These are phyloP conservation scores for Mycena alexandri DNA, from an alignment of 768 basidiomycete species.

Conservation along the genomic window DNA sequence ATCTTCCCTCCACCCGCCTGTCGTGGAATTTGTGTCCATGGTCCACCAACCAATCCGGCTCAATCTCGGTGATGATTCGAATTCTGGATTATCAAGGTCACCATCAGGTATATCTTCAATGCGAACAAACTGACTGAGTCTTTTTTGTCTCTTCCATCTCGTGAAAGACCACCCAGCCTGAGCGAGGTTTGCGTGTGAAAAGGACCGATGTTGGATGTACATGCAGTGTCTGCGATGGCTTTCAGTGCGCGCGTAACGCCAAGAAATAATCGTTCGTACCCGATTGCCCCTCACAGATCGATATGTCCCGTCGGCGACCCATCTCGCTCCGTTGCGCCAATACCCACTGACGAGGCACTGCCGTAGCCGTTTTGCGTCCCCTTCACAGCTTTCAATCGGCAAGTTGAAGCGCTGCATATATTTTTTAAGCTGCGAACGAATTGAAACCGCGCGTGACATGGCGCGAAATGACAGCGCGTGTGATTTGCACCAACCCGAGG, in stretches of 20 bases:
- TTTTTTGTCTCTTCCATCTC: slow-evolving; percentile 98
- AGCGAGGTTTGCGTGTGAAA: slow-evolving; percentile 91
- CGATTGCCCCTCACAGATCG: slow-evolving; percentile 87
- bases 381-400: slow-evolving; percentile 88
- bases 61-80: slow-evolving; percentile 92
- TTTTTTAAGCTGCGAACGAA: slow-evolving; percentile 94
- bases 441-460: slow-evolving; percentile 93
- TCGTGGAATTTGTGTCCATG: slow-evolving; percentile 37
- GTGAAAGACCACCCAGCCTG: slow-evolving; percentile 95
- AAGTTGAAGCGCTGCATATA: slow-evolving; percentile 93
- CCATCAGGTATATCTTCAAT: not conserved
- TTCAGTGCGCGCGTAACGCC: slow-evolving; percentile 22
- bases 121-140: slow-evolving; percentile 71
- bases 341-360: slow-evolving; percentile 93
- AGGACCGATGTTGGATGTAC: slow-evolving; percentile 95
- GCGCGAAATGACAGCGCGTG: slow-evolving; percentile 95
- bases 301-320: slow-evolving; percentile 95
- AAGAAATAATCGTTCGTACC: slow-evolving; percentile 56
- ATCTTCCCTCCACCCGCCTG: slow-evolving; percentile 18
- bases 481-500: slow-evolving; percentile 92
- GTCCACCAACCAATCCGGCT: slow-evolving; percentile 85
- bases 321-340: slow-evolving; percentile 93
- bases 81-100: slow-evolving; percentile 67
- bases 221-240: slow-evolving; percentile 72
- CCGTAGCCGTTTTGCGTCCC: slow-evolving; percentile 86